Evolutionary conservation across 495 filamentous ascomycete species (phyloP).

Genomic region (Xylaria grammica): DNA sequence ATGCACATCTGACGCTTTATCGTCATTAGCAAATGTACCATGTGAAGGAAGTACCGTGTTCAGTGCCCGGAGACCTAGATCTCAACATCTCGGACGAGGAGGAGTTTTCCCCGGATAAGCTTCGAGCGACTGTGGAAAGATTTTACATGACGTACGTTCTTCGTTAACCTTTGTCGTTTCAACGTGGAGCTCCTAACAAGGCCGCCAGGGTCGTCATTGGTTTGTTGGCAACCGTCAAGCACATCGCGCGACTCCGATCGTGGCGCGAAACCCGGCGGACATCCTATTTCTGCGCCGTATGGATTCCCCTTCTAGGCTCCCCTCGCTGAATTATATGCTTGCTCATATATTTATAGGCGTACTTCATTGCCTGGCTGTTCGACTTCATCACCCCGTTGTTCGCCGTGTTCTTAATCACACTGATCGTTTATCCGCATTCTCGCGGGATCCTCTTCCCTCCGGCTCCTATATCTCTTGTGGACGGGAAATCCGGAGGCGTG

Average conservation of each 20-base stretch:
- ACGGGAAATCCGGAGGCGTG: conserved; percentile 64
- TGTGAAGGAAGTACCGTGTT: conserved; percentile 68
- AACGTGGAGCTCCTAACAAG: background rate
- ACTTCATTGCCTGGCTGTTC: conserved; percentile 75
- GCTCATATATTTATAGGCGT: conserved; percentile 55
- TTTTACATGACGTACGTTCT: conserved; percentile 70
- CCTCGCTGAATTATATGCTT: conserved; percentile 5
- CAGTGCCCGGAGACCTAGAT: conserved; percentile 66
- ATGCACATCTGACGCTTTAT: background rate
- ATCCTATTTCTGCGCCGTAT: conserved; percentile 66
- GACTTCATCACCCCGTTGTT: conserved; percentile 74
- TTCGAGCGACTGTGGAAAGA: conserved; percentile 79
- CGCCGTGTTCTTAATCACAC: conserved; percentile 59
- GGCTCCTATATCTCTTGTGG: conserved; percentile 69
- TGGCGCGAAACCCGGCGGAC: conserved; percentile 79
- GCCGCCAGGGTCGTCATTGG: conserved; percentile 63
- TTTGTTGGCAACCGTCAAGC: conserved; percentile 68
- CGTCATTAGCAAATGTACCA: conserved; percentile 96
- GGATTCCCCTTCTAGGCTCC: background rate
- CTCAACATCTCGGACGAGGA: conserved; percentile 81
- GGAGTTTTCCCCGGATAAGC: conserved; percentile 84
- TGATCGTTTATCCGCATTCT: conserved; percentile 70
- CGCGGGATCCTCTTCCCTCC: conserved; percentile 75
- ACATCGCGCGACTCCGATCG: conserved; percentile 76
- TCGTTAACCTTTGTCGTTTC: background rate